Evolutionary conservation across 371 early-diverging fungal genomes (phyloP).

Genomic region (Apophysomyces variabilis): DNA sequence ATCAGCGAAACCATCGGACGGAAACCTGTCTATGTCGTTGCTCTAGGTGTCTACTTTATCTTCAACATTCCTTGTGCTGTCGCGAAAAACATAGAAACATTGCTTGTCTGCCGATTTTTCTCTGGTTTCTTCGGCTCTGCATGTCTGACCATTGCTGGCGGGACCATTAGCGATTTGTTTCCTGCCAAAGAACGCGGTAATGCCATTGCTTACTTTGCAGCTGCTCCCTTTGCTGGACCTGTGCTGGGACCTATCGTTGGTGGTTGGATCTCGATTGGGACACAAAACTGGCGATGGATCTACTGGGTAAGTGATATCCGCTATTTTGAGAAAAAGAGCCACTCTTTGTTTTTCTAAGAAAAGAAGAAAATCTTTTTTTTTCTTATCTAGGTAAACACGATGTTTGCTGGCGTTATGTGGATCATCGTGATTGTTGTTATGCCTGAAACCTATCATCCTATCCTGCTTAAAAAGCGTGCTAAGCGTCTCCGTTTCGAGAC

Average conservation of each 20-base stretch:
- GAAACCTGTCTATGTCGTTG: conserved; percentile 38
- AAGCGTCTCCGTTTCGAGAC: conserved; percentile 33
- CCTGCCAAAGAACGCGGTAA: conserved; percentile 39
- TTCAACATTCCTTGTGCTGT: conserved; percentile 53
- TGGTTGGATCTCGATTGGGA: conserved; percentile 49
- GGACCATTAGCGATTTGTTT: conserved; percentile 47
- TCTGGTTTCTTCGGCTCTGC: conserved; percentile 46
- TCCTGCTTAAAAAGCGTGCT: conserved; percentile 37
- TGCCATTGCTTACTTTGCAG: conserved; percentile 54
- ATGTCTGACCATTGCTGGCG: conserved; percentile 45
- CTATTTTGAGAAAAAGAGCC: neutral
- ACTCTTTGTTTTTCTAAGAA: neutral
- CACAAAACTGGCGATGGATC: conserved; percentile 50
- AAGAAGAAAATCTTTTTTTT: neutral
- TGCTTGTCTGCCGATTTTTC: conserved; percentile 49
- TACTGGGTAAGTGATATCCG: conserved; percentile 40
- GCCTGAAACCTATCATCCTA: conserved; percentile 51
- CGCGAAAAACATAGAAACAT: conserved; percentile 43
- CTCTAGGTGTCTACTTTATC: conserved; percentile 36
- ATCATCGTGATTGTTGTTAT: conserved; percentile 26
- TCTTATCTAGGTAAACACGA: conserved; percentile 37
- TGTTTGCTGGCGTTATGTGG: conserved; percentile 47
- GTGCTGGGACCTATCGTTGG: conserved; percentile 52
- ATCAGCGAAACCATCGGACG: conserved; percentile 48
- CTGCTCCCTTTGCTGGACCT: conserved; percentile 52